These are phyloP conservation scores for Balakata baccata DNA, from an alignment of 345 rosid genomes.

Conservation along the genomic window DNA sequence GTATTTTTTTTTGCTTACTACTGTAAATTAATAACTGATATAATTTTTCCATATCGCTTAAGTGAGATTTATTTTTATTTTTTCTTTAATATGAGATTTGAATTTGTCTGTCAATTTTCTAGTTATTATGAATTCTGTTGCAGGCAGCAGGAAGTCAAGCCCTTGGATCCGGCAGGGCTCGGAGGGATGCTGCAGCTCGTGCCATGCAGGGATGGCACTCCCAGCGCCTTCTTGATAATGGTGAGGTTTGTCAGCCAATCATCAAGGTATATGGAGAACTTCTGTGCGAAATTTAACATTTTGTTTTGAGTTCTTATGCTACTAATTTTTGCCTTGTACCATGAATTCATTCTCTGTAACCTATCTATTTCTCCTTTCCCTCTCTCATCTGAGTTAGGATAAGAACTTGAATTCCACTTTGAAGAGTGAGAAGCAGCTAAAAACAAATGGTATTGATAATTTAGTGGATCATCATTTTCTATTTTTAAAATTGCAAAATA, in stretches of 20 bases:
- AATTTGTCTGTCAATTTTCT: neutral
- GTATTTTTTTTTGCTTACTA: neutral
- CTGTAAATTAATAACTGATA: neutral
- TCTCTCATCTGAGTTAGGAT: constrained; percentile 4
- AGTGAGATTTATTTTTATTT: neutral
- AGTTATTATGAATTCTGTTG: neutral
- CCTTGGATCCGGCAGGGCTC: constrained; percentile 28
- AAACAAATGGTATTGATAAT: constrained; percentile 21
- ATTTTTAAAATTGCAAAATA: constrained; percentile 7
- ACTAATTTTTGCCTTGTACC: neutral
- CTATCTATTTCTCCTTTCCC: neutral
- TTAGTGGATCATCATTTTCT: neutral
- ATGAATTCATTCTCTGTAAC: neutral
- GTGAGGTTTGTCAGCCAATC: constrained; percentile 33
- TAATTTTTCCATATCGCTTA: neutral
- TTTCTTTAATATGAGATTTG: neutral
- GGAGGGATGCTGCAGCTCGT: constrained; percentile 38
- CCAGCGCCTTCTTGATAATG: constrained; percentile 35
- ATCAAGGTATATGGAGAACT: constrained; percentile 22
- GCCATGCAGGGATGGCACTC: constrained; percentile 42
- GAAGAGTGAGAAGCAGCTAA: constrained; percentile 27
- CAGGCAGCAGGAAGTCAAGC: constrained; percentile 30
- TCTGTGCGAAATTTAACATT: neutral
- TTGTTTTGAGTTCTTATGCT: neutral
- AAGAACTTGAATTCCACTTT: constrained; percentile 18